phyloP scores from a whole-genome alignment of 23 red algal genomes.

The Gracilaria gracilis region DNA sequence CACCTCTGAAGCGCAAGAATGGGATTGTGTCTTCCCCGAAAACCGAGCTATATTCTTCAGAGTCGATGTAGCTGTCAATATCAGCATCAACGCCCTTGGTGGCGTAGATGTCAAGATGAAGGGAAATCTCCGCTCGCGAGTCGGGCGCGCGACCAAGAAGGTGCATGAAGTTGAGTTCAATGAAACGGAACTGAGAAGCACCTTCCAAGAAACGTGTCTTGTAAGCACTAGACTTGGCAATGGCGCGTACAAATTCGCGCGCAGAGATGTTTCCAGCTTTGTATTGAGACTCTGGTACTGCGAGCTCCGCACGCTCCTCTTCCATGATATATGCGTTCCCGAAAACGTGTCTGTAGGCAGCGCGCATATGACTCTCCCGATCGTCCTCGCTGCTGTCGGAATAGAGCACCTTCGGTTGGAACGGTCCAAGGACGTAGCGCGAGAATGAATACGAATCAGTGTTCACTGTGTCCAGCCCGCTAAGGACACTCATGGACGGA shows the following conservation, averaged over 20 bases:
- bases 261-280: constrained; percentile 68
- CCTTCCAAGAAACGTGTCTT: constrained; percentile 84
- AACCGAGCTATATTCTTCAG: constrained; percentile 75
- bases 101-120: constrained; percentile 47
- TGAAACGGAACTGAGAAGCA: constrained; percentile 71
- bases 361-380: constrained; percentile 48
- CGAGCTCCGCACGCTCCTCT: constrained; percentile 79
- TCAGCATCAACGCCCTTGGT: constrained; percentile 75
- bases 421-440: constrained; percentile 73
- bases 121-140: constrained; percentile 65
- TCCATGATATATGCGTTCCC: constrained; percentile 87
- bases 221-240: constrained; percentile 81
- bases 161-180: constrained; percentile 89
- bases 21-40: constrained; percentile 79
- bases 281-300: constrained; percentile 66
- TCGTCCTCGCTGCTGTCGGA: constrained; percentile 41
- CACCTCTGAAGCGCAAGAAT: constrained; percentile 80
- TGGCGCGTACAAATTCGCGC: constrained; percentile 74
- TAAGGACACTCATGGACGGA: constrained; percentile 71
- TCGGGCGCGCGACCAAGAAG: constrained; percentile 81
- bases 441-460: constrained; percentile 76
- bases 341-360: constrained; percentile 78
- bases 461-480: constrained; percentile 64
- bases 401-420: constrained; percentile 49
- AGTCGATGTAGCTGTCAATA: constrained; percentile 85